Conservation (phyloP, 2,329 filamentous ascomycete genomes). For the Fonsecaea monophora region DNA sequence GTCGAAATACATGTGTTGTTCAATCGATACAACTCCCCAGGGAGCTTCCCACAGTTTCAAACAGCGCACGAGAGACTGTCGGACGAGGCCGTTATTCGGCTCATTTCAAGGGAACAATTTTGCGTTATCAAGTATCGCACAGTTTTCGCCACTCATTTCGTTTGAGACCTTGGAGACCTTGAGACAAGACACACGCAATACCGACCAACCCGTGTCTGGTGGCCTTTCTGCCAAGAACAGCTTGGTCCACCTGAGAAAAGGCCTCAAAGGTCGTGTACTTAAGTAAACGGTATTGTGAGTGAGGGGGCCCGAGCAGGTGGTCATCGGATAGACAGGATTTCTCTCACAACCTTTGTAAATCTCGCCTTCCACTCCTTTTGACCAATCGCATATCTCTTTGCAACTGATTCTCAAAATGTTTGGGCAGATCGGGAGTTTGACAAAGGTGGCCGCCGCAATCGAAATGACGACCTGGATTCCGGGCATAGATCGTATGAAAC, state of each 20-base stretch:
- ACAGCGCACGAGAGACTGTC: neutral
- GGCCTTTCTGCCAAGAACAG: neutral
- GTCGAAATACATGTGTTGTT: neutral
- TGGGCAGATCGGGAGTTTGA: too few species aligned
- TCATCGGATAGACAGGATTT: neutral
- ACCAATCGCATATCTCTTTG: neutral
- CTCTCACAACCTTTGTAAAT: neutral
- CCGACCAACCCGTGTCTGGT: neutral
- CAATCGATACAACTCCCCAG: neutral
- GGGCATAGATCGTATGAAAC: too few species aligned
- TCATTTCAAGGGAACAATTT: neutral
- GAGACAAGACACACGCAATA: neutral
- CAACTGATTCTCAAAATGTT: too few species aligned
- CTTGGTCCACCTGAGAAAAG: slow-evolving; percentile 10
- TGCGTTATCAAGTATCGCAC: neutral
- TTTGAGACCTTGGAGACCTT: neutral
- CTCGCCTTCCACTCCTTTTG: neutral
- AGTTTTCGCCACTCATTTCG: neutral
- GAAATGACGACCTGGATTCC: too few species aligned
- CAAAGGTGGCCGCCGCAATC: too few species aligned
- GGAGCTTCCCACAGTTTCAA: neutral
- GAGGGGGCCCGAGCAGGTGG: neutral
- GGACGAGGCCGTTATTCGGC: neutral
- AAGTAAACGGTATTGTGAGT: slow-evolving; percentile 1
- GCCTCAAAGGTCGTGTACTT: slow-evolving; percentile 7